Conservation (phyloP, 2,329 filamentous ascomycete genomes). For the Samsoniella hepiali region DNA sequence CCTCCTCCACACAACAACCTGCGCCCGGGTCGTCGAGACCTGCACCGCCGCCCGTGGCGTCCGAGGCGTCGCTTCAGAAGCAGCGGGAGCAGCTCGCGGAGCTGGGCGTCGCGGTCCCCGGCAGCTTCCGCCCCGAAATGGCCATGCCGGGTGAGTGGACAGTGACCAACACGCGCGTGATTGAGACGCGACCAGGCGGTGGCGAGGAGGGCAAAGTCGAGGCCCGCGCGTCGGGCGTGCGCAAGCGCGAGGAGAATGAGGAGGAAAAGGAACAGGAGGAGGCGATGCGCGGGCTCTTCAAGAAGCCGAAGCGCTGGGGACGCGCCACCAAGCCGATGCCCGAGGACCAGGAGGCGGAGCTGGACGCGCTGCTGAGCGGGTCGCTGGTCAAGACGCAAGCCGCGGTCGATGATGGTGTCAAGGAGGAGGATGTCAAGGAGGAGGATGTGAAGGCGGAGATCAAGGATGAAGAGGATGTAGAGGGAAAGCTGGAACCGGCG, state of each 20-base stretch:
- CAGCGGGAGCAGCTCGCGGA: conserved; percentile 86
- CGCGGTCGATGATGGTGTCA: conserved; percentile 15
- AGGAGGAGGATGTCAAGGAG: conserved; percentile 19
- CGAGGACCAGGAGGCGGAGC: conserved; percentile 49
- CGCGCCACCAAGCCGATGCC: conserved; percentile 49
- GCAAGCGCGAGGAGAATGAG: conserved; percentile 60
- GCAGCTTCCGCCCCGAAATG: conserved; percentile 73
- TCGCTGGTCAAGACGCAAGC: conserved; percentile 26
- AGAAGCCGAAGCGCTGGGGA: conserved; percentile 56
- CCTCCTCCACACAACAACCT: conserved; percentile 9
- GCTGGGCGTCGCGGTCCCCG: conserved; percentile 81
- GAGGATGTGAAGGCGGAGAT: conserved; percentile 25
- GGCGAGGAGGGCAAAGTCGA: conserved; percentile 41
- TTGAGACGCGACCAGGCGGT: conserved; percentile 43
- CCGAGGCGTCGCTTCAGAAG: conserved; percentile 67
- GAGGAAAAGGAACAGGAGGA: conserved; percentile 60
- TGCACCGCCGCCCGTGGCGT: conserved; percentile 29
- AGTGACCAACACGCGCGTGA: conserved; percentile 60
- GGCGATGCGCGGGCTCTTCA: conserved; percentile 56
- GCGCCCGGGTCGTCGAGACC: conserved; percentile 10
- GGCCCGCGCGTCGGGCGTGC: conserved; percentile 52
- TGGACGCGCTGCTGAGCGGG: conserved; percentile 58
- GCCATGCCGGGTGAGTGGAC: conserved; percentile 90
- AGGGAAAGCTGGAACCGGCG: conserved; percentile 28
- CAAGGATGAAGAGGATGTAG: conserved; percentile 13